A percentile compares a stretch with the other conserved stretches of the same genome.
These are phyloP conservation scores for Curvularia hawaiiensis DNA, from an alignment of 2,329 filamentous ascomycete genomes.

Conservation along the genomic window DNA sequence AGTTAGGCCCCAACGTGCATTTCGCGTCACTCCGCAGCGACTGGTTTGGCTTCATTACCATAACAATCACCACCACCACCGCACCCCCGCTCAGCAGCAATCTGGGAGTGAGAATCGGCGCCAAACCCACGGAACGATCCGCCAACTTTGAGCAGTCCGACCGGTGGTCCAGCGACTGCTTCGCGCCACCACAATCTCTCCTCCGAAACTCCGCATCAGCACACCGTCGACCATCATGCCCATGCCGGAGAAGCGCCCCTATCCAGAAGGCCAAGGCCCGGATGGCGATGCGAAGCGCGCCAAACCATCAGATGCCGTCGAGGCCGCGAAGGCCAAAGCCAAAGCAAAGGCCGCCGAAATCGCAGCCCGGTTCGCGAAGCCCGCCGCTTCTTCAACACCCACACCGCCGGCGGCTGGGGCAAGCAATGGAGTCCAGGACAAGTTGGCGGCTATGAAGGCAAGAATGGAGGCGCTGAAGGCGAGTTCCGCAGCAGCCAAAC, in stretches of 20 bases:
- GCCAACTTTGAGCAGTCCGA: neutral
- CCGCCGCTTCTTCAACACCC: conserved; percentile 20
- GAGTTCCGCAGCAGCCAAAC: conserved; percentile 67
- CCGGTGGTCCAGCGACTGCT: neutral
- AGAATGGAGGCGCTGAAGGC: conserved; percentile 39
- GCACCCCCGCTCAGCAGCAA: neutral
- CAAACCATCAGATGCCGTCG: conserved; percentile 45
- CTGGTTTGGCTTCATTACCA: conserved; percentile 12
- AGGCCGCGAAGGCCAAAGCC: conserved; percentile 42
- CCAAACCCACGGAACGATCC: neutral
- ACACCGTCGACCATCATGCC: conserved; percentile 18
- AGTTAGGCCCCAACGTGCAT: conserved; percentile 9
- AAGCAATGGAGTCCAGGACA: conserved; percentile 26
- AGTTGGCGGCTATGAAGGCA: conserved; percentile 38
- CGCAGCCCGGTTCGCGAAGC: conserved; percentile 39
- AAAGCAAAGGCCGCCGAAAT: conserved; percentile 43
- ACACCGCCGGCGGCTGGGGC: conserved; percentile 21
- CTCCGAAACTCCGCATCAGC: conserved; percentile 8
- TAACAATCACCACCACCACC: conserved; percentile 3
- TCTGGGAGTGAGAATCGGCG: neutral
- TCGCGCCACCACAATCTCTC: conserved; percentile 9
- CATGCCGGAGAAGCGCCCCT: conserved; percentile 53
- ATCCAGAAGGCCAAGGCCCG: conserved; percentile 41
- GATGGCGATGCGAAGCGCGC: conserved; percentile 43
- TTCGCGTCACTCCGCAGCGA: conserved; percentile 25